Evolutionary conservation across 306 rosid genomes (phyloP).

Genomic region (Vicia villosa): DNA sequence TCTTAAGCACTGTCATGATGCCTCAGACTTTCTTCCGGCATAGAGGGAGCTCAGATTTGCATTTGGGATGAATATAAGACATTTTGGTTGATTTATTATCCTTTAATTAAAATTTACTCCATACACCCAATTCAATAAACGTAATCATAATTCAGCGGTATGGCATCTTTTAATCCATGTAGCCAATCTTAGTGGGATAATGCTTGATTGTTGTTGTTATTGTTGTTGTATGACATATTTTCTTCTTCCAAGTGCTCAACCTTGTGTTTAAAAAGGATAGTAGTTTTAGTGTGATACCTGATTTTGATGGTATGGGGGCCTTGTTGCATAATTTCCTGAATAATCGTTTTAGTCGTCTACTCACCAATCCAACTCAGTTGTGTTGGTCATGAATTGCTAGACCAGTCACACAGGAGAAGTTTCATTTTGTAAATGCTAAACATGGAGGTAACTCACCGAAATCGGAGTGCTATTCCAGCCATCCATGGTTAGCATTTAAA

Average conservation of each 20-base stretch:
- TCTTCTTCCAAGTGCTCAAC: neutral
- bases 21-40: neutral
- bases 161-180: too few relatives aligned
- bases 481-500: slow-evolving; percentile 24
- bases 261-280: neutral
- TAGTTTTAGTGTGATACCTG: neutral
- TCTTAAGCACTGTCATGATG: neutral
- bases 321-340: neutral
- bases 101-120: too few relatives aligned
- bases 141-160: too few relatives aligned
- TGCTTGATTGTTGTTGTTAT: too few relatives aligned
- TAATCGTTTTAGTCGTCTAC: neutral
- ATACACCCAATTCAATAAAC: too few relatives aligned
- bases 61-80: too few relatives aligned
- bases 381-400: slow-evolving; percentile 12
- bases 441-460: neutral
- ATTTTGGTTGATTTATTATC: too few relatives aligned
- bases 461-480: neutral
- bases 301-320: neutral
- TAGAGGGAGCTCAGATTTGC: too few relatives aligned
- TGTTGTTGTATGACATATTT: too few relatives aligned
- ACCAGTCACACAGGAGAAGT: neutral
- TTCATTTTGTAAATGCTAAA: neutral
- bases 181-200: too few relatives aligned
- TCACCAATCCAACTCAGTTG: neutral